These are phyloP conservation scores for Chlamydomonas schloesseri DNA, from an alignment of 139 green algal species.

Conservation along the genomic window DNA sequence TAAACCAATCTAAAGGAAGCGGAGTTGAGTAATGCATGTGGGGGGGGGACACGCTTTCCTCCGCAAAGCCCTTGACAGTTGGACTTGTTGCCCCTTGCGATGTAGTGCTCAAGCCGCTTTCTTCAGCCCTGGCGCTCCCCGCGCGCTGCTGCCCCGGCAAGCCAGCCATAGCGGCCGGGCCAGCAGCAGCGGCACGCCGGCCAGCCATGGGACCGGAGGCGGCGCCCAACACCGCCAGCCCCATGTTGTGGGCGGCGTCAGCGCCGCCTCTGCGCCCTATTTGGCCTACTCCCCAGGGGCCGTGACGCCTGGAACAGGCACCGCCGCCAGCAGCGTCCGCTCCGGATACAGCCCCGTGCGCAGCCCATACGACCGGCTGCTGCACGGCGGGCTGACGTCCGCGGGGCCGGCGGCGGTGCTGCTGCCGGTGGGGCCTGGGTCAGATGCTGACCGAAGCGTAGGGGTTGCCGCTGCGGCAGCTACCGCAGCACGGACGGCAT, in stretches of 20 bases:
- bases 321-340: background rate
- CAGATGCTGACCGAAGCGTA: background rate
- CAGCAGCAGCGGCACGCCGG: background rate
- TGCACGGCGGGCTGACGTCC: background rate
- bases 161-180: background rate
- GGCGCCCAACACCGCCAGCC: background rate
- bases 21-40: background rate
- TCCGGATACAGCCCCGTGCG: background rate
- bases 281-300: too few species aligned
- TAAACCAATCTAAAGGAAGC: background rate
- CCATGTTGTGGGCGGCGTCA: background rate
- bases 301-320: background rate
- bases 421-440: too few species aligned
- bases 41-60: background rate
- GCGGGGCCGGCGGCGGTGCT: too few species aligned
- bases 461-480: background rate
- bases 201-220: too few species aligned
- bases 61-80: background rate
- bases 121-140: background rate
- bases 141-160: background rate
- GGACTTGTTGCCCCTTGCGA: too few species aligned
- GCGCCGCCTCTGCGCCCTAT: background rate
- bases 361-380: constrained; percentile 22
- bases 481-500: background rate
- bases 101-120: constrained; percentile 2